Evolutionary conservation across 2,329 filamentous ascomycete genomes (phyloP).

Genomic region (Clonostachys rosea): DNA sequence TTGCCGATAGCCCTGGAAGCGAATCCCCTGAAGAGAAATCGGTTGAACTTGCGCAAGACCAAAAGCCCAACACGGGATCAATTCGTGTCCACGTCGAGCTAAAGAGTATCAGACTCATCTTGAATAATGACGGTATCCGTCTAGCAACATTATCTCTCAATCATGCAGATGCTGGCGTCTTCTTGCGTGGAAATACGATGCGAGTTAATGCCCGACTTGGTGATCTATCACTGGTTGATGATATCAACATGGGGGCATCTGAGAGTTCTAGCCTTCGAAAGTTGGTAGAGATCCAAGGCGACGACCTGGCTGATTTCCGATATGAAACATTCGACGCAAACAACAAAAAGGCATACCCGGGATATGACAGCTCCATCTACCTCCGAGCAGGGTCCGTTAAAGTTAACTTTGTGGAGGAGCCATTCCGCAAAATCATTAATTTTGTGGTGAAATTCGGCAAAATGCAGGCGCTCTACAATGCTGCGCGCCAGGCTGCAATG

Average conservation of each 20-base stretch:
- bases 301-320: constrained; percentile 93
- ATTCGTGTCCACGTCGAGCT: constrained; percentile 92
- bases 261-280: constrained; percentile 77
- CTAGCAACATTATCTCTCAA: constrained; percentile 90
- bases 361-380: constrained; percentile 89
- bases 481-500: constrained; percentile 88
- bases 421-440: constrained; percentile 95
- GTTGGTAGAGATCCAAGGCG: constrained; percentile 89
- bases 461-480: constrained; percentile 99
- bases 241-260: constrained; percentile 86
- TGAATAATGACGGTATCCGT: constrained; percentile 96
- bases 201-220: constrained; percentile 82
- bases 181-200: constrained; percentile 82
- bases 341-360: constrained; percentile 71
- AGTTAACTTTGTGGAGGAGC: constrained; percentile 94
- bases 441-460: constrained; percentile 98
- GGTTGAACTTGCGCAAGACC: constrained; percentile 26
- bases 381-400: constrained; percentile 92
- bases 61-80: constrained; percentile 52
- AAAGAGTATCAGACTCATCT: constrained; percentile 86
- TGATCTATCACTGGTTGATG: constrained; percentile 83
- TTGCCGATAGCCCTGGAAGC: constrained; percentile 23
- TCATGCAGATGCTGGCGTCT: constrained; percentile 86
- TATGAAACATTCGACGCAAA: constrained; percentile 90
- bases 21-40: constrained; percentile 28